Conservation (phyloP, 768 basidiomycete genomes). For the Suillus ampliporus region DNA sequence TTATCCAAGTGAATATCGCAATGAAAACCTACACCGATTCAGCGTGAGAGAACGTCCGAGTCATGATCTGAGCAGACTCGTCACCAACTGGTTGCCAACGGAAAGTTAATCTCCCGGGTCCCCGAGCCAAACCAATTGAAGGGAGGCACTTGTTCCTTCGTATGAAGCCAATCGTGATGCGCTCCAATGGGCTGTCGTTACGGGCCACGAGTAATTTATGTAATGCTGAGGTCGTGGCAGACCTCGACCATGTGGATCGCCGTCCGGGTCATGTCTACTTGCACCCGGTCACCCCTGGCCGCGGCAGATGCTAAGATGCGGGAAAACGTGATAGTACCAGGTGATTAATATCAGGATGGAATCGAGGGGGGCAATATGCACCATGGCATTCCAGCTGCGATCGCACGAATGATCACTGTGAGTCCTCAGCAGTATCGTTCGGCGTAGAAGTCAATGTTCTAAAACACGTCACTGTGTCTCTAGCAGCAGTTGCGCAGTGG, state of each 20-base stretch:
- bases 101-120: background rate
- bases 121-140: background rate
- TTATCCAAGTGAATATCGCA: background rate
- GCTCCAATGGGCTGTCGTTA: no score
- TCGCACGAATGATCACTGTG: slow-evolving; percentile 58
- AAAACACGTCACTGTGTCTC: slow-evolving; percentile 44
- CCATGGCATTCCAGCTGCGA: slow-evolving; percentile 60
- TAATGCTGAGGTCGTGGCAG: no score
- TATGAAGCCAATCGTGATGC: background rate
- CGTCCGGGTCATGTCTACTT: no score
- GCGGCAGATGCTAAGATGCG: no score
- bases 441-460: background rate
- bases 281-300: no score
- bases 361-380: no score
- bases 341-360: no score
- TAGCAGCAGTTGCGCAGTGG: slow-evolving; percentile 62
- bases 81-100: background rate
- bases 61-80: background rate
- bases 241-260: no score
- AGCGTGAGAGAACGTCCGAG: background rate
- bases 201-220: no score
- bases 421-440: slow-evolving; percentile 14
- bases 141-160: background rate
- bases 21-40: background rate
- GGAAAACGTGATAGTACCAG: no score